Base-by-base conservation (phyloP, 2,329 filamentous ascomycete genomes). In the Microcyclospora pomicola region DNA sequence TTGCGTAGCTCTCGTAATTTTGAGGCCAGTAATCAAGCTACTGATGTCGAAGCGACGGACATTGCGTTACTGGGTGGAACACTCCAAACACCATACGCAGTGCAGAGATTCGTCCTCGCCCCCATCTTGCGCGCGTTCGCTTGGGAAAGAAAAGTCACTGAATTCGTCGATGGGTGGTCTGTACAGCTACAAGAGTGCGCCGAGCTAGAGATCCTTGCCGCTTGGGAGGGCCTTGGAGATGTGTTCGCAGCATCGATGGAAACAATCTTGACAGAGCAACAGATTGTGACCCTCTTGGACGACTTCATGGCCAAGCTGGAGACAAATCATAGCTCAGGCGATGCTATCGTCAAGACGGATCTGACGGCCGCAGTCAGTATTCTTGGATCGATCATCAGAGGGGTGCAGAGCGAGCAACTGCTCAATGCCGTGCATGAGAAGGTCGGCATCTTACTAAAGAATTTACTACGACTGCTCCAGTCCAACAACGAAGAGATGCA, bases 41-140 rank as follows among this genome's bases (percentile, higher is more conserved):
- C 10, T 37, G 6, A n/a, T 31, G 30, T 5, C 4, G 12, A n/a
- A n/a, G 12, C 14, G 30, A 5, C 9, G 30, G 6, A n/a, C 14
- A 9, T 4, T 6, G 9, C 5, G 5, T 31, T 9, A 5, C 30
- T 9, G 30, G 5, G 7, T 7, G 19, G 7, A 24, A 24, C 19
- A 4, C 19, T 24, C 19, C 19, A 24, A 24, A 24, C 19, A 24
- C 19, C 7, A 24, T 7, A 4, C 7, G 19, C 19, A 7, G 19
- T 24, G 19, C 19, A 24, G 19, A 7, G 19, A 24, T 24, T 24
- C 4, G 19, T 24, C 19, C 19, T 24, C 19, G 30, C 30, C 4
- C 54, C 55, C 9, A 39, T 58, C n/a, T 52, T 60, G 45, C 44
- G 43, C 12, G 52, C 53, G 2, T 55, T 51, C 38, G 51, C 50